Conservation (phyloP, 352 stramenopile species). For the Phytophthora citrophthora region DNA sequence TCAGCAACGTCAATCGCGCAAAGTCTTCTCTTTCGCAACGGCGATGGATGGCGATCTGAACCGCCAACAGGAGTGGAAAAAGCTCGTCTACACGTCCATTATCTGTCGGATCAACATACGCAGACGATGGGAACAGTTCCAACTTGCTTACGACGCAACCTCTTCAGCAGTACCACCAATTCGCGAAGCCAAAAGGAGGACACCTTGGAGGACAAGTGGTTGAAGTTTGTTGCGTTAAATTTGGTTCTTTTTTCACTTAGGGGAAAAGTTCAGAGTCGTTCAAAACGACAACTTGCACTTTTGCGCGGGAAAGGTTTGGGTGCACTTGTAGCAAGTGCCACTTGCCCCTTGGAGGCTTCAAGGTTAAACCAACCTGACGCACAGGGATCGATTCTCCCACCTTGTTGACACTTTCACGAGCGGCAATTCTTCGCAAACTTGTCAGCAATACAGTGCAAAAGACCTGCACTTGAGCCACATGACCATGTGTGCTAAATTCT, state of each 20-base stretch:
- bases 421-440: background rate
- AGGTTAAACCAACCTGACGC: too few species aligned
- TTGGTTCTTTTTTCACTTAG: background rate
- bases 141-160: background rate
- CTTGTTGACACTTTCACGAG: constrained; percentile 3
- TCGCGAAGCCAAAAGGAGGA: background rate
- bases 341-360: too few species aligned
- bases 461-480: constrained; percentile 15
- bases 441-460: constrained; percentile 7
- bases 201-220: constrained; percentile 11
- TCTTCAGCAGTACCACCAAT: background rate
- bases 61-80: background rate
- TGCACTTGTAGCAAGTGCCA: background rate
- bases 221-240: constrained; percentile 8
- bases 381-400: too few species aligned
- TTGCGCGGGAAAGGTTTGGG: constrained; percentile 8
- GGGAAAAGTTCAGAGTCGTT: background rate
- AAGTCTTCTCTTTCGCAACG: constrained; percentile 3
- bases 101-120: background rate
- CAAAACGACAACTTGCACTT: constrained; percentile 1
- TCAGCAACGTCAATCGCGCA: too few species aligned
- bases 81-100: background rate
- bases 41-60: constrained; percentile 3
- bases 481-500: background rate
- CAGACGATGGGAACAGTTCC: too few species aligned